Base-by-base conservation (phyloP, 306 rosid species). In the Vicia sativa region DNA sequence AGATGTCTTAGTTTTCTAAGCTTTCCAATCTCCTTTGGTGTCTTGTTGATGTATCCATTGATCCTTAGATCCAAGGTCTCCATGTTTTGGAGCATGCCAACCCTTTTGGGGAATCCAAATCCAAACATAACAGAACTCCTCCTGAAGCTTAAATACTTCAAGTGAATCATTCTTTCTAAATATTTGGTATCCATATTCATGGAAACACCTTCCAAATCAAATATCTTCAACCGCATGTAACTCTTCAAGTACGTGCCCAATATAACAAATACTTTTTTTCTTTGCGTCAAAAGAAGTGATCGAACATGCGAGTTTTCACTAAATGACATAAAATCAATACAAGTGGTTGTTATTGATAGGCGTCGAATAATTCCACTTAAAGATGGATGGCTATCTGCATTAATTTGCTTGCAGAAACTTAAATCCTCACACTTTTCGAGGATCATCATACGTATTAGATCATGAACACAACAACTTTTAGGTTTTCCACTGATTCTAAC, bases 61-160 rank as follows among this genome's bases (percentile, higher is more conserved):
- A 13, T n/a, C 48, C 48, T 38, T 68, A 68, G 5, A 39, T 54
- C 39, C 42, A 68, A 54, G 5, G 64, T 68, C 73, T 68, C 54
- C n/a, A 68, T 9, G 12, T 39, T 68, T 0, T 23, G 42, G 12
- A 54, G 73, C 54, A 13, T 23, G 19, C 54, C 28, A 25, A 54
- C 41, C 28, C 64, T 39, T 14, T 23, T 10, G 15, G 64, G 73
- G 19, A 68, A 15, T 8, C 9, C 4, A 0, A 0, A 0, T 43
- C 3, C 0, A 25, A 25, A 3, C 9, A 38, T 0, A 9, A 0
- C 0, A 0, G 0, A 9, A 11, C 23, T 2, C 0, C 2, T 1
- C 23, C 23, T 7, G 9, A 68, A 15, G 16, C 65, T 69, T 25
- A 55, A 15, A 16, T 54, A 69, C 16, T 28, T 70, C 25, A 70